Conservation (phyloP, 331 rosid genomes). For the Malus hybrid region DNA sequence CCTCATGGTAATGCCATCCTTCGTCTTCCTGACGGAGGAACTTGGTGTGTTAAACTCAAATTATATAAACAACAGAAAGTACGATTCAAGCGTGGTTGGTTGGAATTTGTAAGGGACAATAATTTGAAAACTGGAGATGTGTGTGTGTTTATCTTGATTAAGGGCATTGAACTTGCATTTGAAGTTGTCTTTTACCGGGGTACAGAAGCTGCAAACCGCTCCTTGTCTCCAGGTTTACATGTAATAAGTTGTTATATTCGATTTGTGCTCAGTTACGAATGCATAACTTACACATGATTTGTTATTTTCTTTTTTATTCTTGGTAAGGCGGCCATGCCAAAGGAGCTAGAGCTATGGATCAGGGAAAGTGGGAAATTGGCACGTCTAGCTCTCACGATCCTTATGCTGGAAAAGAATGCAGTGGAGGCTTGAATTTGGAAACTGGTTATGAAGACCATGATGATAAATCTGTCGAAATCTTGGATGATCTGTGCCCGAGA, state of each 20-base stretch:
- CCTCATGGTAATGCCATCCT: background rate
- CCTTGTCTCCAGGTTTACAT: background rate
- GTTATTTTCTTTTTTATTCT: background rate
- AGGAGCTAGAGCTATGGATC: background rate
- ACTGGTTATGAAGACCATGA: too few relatives aligned
- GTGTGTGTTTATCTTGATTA: background rate
- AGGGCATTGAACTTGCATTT: background rate
- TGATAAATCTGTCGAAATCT: too few relatives aligned
- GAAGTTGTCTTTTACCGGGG: background rate
- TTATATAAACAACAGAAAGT: background rate
- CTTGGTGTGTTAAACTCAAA: conserved; percentile 9
- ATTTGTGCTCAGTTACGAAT: background rate
- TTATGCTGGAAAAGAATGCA: too few relatives aligned
- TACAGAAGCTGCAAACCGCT: background rate
- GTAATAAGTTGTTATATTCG: background rate
- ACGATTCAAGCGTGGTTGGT: conserved; percentile 22
- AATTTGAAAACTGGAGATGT: background rate
- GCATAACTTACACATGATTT: background rate
- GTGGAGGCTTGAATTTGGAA: too few relatives aligned
- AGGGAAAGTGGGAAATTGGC: background rate
- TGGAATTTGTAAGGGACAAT: conserved; percentile 11
- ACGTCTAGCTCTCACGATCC: background rate
- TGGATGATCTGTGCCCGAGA: too few relatives aligned
- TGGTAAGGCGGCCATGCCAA: background rate
- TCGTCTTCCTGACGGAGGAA: background rate